Evolutionary conservation across 116 monocot genomes (phyloP), one percentile per base, ranked within the genome.

Genomic region (Thalassia testudinum): DNA sequence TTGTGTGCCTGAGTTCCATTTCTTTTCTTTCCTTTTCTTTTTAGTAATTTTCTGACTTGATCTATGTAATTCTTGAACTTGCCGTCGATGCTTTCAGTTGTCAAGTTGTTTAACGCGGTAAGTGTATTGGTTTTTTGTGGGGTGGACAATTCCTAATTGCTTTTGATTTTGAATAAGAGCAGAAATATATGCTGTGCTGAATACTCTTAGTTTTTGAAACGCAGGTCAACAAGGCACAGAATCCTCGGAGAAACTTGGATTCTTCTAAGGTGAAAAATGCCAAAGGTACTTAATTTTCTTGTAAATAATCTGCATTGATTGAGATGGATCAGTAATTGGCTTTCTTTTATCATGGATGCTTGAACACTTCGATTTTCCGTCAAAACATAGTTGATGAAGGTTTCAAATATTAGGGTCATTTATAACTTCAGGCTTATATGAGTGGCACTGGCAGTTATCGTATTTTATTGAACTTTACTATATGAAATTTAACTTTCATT

Each of bases 21-120:
- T 7, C 28, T 59, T 22, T 23, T 18, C 15, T 21, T 8, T 18
- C 13, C 0, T 61, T 45, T 0, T 57, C 30, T 43, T 1, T 59
- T 52, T 24, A 22, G 15, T 26, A 40, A 44, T 12, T 22, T 14
- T 17, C 5, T 29, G 22, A 26, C 48, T 66, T 26, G 26, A 27
- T 34, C 27, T 42, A 21, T 64, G 18, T 43, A 8, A 37, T 17
- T 25, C 47, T 76, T 70, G 42, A 71, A 67, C 66, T 53, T 60
- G 52, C 12, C 37, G 57, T 47, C 16, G 57, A 66, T 38, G 19
- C 20, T 38, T 63, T 40, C 70, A 93, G 87, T 93, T 55, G 93
- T 93, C 26, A 83, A 78, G 69, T 47, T 93, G 58, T 93, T 87
- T 52, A 93, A 87, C 72, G 75, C 80, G 50, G 93, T 93, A 81